Conservation (phyloP, 1,139 yeast genomes). For the Kurtzmaniella quercitrusa region DNA sequence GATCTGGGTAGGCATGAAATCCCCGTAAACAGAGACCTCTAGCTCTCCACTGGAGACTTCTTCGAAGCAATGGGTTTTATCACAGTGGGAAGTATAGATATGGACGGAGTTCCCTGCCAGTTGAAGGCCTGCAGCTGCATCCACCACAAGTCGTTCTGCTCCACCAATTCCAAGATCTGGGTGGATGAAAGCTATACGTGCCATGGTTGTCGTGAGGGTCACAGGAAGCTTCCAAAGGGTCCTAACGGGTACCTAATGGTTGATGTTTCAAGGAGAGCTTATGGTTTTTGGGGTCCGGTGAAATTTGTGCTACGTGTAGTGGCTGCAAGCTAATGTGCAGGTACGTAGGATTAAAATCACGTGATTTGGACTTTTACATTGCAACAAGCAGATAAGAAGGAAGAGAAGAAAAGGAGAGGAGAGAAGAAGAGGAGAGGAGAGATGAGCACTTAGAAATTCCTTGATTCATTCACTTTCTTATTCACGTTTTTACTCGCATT, state of each 20-base stretch:
- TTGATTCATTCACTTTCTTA: too few species aligned
- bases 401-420: not conserved
- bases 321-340: not conserved
- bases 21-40: slow-evolving; percentile 73
- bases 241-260: too few species aligned
- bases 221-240: not conserved
- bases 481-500: too few species aligned
- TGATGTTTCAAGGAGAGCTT: too few species aligned
- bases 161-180: slow-evolving; percentile 98
- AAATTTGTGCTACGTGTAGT: too few species aligned
- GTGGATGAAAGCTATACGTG: slow-evolving; percentile 76
- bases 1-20: slow-evolving; percentile 70
- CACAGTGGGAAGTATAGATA: slow-evolving; percentile 88
- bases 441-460: too few species aligned
- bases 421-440: not conserved
- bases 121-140: slow-evolving; percentile 87
- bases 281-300: too few species aligned
- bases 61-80: slow-evolving; percentile 80
- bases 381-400: not conserved
- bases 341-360: too few species aligned
- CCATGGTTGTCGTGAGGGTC: not conserved
- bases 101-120: slow-evolving; percentile 60
- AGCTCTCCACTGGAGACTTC: slow-evolving; percentile 62
- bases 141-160: slow-evolving; percentile 93
- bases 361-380: too few species aligned